Base-by-base conservation (phyloP, 169 alveolate species). In the Cryptosporidium ryanae region DNA sequence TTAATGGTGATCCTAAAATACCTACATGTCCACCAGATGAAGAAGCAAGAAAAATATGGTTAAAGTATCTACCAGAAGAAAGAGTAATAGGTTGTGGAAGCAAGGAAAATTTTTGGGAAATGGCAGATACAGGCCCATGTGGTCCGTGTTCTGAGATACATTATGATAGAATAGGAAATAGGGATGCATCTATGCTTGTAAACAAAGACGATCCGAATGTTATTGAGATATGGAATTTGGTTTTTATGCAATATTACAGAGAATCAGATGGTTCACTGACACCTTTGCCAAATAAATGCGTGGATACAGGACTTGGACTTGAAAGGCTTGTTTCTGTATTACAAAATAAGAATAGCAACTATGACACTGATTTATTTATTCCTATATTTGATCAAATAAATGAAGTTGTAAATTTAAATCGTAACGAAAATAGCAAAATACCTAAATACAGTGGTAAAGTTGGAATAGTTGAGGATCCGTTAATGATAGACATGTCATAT, bases 71-170 rank as follows among this genome's bases (percentile, higher is more conserved):
- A 46, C 97, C 97, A 18, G 59, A 57, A 63, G 46, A 66, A n/a
- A 65, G 82, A 32, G 87, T 93, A 44, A 55, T 93, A 82, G 97
- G 98, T 18, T 95, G 95, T 76, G 96, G 97, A 2, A 70, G 90
- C 90, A 94, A 94, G 81, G 98, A 96, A 29, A 96, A 96, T 90
- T 96, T 96, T 92, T 96, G 99, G 99, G 99, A 96, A 93, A 96
- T 96, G 99, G 99, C 97, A 2, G 99, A 96, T 82, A 94, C 97
- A 2, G 99, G 99, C 25, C 99, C 99, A 12, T 96, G 99, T 65
- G 99, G 99, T 13, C 99, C 99, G 2, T 96, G 98, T 89, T 90
- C 98, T n/a, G 99, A 96, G 89, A 94, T 96, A 32, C 99, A 96
- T 93, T 96, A 92, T 83, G 99, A 96, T 84, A 91, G 68, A 57